Conservation (phyloP, 345 rosid genomes). For the Brassica carinata region DNA sequence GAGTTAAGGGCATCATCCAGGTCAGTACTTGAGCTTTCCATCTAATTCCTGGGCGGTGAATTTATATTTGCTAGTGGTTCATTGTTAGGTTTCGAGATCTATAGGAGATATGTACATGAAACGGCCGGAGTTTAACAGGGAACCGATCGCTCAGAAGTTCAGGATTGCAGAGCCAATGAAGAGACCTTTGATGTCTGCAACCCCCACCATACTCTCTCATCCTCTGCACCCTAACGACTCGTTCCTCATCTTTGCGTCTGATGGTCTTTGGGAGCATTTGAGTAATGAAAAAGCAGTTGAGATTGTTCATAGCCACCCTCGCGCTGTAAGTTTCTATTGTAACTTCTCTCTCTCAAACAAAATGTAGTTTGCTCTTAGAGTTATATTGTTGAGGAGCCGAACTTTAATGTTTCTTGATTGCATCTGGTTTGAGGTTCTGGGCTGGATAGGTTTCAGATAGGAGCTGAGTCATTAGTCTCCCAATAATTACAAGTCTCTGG, state of each 20-base stretch:
- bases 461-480: background rate
- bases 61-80: background rate
- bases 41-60: too few relatives aligned
- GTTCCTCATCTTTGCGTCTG: conserved; percentile 96
- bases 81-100: conserved; percentile 76
- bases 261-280: conserved; percentile 98
- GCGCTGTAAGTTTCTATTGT: conserved; percentile 57
- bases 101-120: conserved; percentile 92
- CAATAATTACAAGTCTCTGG: background rate
- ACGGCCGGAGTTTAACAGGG: conserved; percentile 62
- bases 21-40: conserved; percentile 14
- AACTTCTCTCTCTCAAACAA: background rate
- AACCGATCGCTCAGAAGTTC: conserved; percentile 68
- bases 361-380: background rate
- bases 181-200: conserved; percentile 77
- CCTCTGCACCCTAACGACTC: conserved; percentile 78
- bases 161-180: conserved; percentile 76
- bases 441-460: background rate
- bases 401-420: background rate
- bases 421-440: background rate
- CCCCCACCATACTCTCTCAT: conserved; percentile 66
- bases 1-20: conserved; percentile 97
- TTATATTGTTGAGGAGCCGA: background rate
- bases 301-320: conserved; percentile 80
- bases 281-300: conserved; percentile 88